These are phyloP conservation scores for Ploettnerulaceae sp. DNA, from an alignment of 2,329 filamentous ascomycete species.

Conservation along the genomic window DNA sequence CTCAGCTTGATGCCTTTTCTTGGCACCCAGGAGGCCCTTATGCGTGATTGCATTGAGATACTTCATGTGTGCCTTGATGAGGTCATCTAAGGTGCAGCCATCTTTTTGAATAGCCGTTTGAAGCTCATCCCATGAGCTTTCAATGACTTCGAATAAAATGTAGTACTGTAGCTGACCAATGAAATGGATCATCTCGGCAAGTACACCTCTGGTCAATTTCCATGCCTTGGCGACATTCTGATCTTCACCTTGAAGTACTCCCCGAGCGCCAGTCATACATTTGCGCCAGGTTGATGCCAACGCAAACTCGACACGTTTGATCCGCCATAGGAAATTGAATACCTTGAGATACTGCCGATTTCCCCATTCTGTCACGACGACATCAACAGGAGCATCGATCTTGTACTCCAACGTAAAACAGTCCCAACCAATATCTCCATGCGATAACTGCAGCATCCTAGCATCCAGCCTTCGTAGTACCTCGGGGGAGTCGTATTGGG, in stretches of 20 bases:
- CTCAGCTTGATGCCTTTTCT: slow-evolving; percentile 41
- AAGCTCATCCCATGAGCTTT: slow-evolving; percentile 89
- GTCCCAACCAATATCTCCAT: slow-evolving; percentile 98
- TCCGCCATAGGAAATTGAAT: slow-evolving; percentile 98
- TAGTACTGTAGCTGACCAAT: slow-evolving; percentile 97
- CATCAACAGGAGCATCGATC: slow-evolving; percentile 92
- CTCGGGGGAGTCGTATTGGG: slow-evolving; percentile 89
- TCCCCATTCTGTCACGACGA: slow-evolving; percentile 93
- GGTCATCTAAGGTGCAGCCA: slow-evolving; percentile 86
- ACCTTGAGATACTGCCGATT: slow-evolving; percentile 96
- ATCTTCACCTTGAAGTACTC: slow-evolving; percentile 79
- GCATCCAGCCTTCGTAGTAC: slow-evolving; percentile 88
- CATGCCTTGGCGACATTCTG: slow-evolving; percentile 68
- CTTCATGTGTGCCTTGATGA: slow-evolving; percentile 84
- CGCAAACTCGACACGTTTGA: slow-evolving; percentile 96
- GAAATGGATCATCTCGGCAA: slow-evolving; percentile 98
- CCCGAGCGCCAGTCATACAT: slow-evolving; percentile 89
- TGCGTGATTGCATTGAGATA: slow-evolving; percentile 94
- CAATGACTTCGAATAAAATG: slow-evolving; percentile 97
- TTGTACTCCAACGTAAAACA: slow-evolving; percentile 99
- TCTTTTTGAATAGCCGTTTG: slow-evolving; percentile 78
- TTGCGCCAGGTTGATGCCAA: slow-evolving; percentile 87
- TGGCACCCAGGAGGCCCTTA: slow-evolving; percentile 84
- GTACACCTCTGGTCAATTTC: slow-evolving; percentile 81
- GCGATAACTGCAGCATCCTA: slow-evolving; percentile 94